A percentile compares a stretch with the other conserved stretches of the same genome.
Evolutionary conservation across 2,329 filamentous ascomycete genomes (phyloP).

Genomic region (Elsinoe fawcettii): DNA sequence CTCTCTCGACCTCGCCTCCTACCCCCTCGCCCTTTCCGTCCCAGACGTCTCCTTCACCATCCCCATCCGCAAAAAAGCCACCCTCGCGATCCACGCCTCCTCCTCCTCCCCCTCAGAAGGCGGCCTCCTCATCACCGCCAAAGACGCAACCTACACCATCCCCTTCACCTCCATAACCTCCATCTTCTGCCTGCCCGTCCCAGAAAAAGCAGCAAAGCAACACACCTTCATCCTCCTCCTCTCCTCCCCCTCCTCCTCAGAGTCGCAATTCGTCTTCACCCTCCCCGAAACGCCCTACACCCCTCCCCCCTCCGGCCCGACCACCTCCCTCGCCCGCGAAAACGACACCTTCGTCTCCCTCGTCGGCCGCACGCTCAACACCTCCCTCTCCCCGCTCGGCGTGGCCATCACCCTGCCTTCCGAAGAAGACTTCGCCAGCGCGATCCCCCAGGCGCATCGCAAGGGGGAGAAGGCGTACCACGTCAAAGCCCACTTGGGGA

Average conservation of each 20-base stretch:
- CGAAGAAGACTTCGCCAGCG: slow-evolving; percentile 52
- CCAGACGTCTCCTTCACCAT: slow-evolving; percentile 54
- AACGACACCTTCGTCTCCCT: slow-evolving; percentile 41
- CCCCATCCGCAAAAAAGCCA: slow-evolving; percentile 57
- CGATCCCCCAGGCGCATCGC: slow-evolving; percentile 51
- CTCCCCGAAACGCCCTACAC: slow-evolving; percentile 48
- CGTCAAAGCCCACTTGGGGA: slow-evolving; percentile 56
- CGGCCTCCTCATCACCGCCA: slow-evolving; percentile 41
- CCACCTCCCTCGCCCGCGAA: slow-evolving; percentile 21
- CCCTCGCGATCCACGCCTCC: slow-evolving; percentile 46
- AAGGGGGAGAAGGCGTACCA: slow-evolving; percentile 58
- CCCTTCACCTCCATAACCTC: slow-evolving; percentile 46
- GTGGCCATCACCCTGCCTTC: slow-evolving; percentile 47
- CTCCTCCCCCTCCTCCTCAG: background rate
- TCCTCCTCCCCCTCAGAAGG: slow-evolving; percentile 22
- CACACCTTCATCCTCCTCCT: slow-evolving; percentile 57
- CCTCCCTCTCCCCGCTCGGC: slow-evolving; percentile 38
- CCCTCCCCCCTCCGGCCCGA: slow-evolving; percentile 26
- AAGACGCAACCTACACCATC: slow-evolving; percentile 47
- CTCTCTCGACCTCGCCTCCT: slow-evolving; percentile 17
- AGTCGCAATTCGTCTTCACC: slow-evolving; percentile 49
- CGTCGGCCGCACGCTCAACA: slow-evolving; percentile 41
- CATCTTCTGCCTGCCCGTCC: slow-evolving; percentile 54
- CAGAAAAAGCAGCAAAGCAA: slow-evolving; percentile 56
- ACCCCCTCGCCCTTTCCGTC: slow-evolving; percentile 33